phyloP scores from a whole-genome alignment of 202 grass and related monocot species.

The Tripidium arundinaceum region DNA sequence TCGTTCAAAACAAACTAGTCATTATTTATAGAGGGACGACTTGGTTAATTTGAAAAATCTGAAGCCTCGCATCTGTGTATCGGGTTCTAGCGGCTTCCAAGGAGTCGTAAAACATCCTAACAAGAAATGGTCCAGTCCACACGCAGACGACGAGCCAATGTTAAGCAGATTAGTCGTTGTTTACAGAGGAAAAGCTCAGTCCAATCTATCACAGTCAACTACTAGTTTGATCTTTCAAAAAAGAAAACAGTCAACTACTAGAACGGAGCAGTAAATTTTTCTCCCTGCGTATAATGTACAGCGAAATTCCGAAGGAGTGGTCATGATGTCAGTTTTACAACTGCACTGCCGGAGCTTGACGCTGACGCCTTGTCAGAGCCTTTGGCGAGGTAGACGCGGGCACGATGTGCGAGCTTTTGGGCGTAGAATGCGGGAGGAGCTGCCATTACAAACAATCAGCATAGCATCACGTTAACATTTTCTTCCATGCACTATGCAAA shows the following conservation, averaged over 20 bases:
- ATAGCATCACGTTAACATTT: neutral
- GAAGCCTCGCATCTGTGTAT: neutral
- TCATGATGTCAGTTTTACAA: too few relatives aligned
- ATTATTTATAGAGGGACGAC: neutral
- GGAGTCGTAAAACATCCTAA: neutral
- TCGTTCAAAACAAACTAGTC: neutral
- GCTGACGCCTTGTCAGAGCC: neutral
- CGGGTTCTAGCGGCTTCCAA: neutral
- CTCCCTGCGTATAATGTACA: neutral
- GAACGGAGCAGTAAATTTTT: neutral
- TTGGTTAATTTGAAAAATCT: neutral
- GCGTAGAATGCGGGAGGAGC: neutral
- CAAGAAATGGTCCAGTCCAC: neutral
- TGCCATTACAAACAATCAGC: neutral
- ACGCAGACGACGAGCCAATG: neutral
- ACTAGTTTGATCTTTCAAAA: too few relatives aligned
- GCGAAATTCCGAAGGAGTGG: too few relatives aligned
- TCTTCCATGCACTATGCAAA: neutral
- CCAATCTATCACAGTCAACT: neutral
- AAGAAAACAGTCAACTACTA: too few relatives aligned
- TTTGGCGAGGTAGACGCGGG: neutral
- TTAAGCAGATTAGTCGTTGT: neutral
- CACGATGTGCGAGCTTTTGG: neutral
- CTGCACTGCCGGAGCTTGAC: neutral
- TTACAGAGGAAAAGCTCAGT: neutral